These are phyloP conservation scores for Kurtzmaniella natalensis DNA, from an alignment of 1,139 yeast species.

Conservation along the genomic window DNA sequence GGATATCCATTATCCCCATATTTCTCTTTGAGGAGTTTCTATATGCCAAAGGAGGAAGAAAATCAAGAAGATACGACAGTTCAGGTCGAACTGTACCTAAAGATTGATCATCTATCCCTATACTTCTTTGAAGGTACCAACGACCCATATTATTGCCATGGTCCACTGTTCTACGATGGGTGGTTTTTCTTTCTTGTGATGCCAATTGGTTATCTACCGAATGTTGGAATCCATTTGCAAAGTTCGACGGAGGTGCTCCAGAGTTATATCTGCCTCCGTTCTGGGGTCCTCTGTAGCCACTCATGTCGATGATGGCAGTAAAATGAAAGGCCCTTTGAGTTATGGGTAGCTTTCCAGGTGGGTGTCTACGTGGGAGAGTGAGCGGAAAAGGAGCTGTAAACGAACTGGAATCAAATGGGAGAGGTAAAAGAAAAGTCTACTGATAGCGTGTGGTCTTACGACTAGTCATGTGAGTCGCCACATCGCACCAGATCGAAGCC, in stretches of 20 bases:
- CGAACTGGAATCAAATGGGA: no score
- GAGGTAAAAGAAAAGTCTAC: no score
- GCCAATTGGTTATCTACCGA: conserved; percentile 42
- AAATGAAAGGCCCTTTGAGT: no score
- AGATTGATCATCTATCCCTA: conserved; percentile 46
- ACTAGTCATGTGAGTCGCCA: no score
- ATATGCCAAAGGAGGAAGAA: conserved; percentile 70
- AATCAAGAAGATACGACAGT: conserved; percentile 65
- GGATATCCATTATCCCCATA: conserved; percentile 53
- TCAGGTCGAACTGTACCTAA: conserved; percentile 71
- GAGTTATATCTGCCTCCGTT: conserved; percentile 14
- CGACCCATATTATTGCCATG: conserved; percentile 82
- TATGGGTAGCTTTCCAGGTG: no score
- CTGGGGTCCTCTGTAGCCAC: conserved; percentile 12
- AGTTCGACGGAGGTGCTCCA: neutral
- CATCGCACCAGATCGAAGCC: no score
- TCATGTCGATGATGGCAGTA: no score
- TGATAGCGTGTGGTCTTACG: no score
- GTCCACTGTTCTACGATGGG: conserved; percentile 81
- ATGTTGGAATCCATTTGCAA: conserved; percentile 18
- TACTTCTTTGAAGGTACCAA: conserved; percentile 57
- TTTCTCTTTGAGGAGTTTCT: conserved; percentile 29
- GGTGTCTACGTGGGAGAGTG: no score
- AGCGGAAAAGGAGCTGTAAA: no score
- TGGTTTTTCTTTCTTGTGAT: conserved; percentile 46